Base-by-base conservation (phyloP, 1,284 basidiomycete species). In the Amylostereum areolatum region DNA sequence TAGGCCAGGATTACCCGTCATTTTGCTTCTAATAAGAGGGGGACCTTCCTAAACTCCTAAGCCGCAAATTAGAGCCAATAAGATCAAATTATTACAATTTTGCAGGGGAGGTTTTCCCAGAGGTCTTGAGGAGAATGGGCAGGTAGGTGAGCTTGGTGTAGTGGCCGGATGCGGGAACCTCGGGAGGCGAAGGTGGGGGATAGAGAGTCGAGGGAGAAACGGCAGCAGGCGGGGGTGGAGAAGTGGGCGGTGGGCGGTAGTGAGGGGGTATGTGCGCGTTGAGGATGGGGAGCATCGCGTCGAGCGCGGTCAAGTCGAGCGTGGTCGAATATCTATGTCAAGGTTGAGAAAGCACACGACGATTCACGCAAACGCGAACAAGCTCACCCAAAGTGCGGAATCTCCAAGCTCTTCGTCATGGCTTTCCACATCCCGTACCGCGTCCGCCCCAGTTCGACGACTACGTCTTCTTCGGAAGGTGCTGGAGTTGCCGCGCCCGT, bases 341-440 rank as follows among this genome's bases (percentile, higher is more conserved):
- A 41, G 10, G 29, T 43, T 28, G 10, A 43, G 9, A n/a, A 28
- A 29, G 3, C n/a, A 48, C 29, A 8, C 9, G 5, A 18, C n/a
- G 24, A 40, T 18, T 2, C 28, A n/a, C n/a, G 3, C 10, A 3
- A 24, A 8, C 8, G 12, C 10, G 32, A 40, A 31, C 18, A 11
- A 28, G 41, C 66, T 53, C 47, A 66, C 67, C 66, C 66, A 52
- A 70, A 70, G 43, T 69, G 67, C 5, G 68, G 68, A 7, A 94
- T 88, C 57, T 85, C 81, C 45, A 90, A 69, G 58, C 85, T 88
- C 86, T 85, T 86, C 24, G 75, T 78, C 88, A 93, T 92, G 1
- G 87, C 88, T 57, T 88, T 88, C 80, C 81, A 93, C 90, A 93
- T 93, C 35, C 81, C 83, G 62, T 84, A 81, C 50, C 91, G 73